Percentiles rank a stretch among this genome's conserved stretches.
These are phyloP conservation scores for Colletotrichum sp. DNA, from an alignment of 2,329 filamentous ascomycete species.

Conservation along the genomic window DNA sequence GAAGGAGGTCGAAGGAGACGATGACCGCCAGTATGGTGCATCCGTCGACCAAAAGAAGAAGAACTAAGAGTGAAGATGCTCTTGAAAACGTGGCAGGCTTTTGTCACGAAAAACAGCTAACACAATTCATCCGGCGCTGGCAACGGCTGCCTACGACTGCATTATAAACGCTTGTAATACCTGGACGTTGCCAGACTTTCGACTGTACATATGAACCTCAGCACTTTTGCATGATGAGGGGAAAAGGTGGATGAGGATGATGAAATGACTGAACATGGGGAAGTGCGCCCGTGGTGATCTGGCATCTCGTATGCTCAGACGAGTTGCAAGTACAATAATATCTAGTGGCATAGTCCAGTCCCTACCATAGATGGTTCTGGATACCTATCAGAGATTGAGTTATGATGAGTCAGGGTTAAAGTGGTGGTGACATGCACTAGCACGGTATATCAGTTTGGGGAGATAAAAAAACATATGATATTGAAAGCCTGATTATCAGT, in stretches of 20 bases:
- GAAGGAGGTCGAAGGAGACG: conserved; percentile 42
- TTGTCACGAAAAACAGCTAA: background rate
- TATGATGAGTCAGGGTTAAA: background rate
- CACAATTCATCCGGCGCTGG: background rate
- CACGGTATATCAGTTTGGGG: background rate
- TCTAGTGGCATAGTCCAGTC: background rate
- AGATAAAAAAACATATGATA: background rate
- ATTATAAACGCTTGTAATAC: conserved; percentile 3
- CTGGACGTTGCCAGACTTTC: background rate
- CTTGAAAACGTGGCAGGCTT: background rate
- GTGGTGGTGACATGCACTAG: background rate
- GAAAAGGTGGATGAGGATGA: background rate
- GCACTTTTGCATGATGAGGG: background rate
- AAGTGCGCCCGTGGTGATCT: background rate
- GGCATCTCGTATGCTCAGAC: background rate
- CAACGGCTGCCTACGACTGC: background rate
- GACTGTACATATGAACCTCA: background rate
- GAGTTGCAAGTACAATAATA: background rate
- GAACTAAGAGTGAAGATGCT: conserved; percentile 2
- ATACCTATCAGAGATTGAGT: background rate
- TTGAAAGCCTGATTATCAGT: background rate
- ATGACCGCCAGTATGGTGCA: conserved; percentile 22
- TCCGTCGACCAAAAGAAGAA: conserved; percentile 25
- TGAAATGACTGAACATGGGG: background rate
- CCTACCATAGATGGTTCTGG: background rate